phyloP scores from a whole-genome alignment of 768 basidiomycete species.

The Termitomyces sp. region DNA sequence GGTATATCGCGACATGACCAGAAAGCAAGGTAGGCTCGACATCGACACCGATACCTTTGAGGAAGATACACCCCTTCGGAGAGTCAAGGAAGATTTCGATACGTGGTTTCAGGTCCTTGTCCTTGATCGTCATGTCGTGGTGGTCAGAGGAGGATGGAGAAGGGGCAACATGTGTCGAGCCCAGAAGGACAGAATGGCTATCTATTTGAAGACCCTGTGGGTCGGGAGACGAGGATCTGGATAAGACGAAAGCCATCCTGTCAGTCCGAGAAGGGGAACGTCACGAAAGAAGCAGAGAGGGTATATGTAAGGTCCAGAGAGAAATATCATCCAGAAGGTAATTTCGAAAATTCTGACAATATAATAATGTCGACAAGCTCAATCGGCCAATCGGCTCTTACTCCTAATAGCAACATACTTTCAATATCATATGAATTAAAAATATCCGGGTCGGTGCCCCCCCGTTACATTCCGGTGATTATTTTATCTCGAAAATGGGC shows the following conservation, averaged over 20 bases:
- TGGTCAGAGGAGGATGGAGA: slow-evolving; percentile 5
- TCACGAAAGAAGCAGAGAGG: not conserved
- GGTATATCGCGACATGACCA: slow-evolving; percentile 75
- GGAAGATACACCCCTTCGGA: slow-evolving; percentile 46
- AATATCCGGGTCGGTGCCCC: not conserved
- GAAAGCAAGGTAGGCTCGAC: slow-evolving; percentile 78
- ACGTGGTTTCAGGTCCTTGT: slow-evolving; percentile 39
- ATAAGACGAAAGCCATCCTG: slow-evolving; percentile 19
- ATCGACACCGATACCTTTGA: slow-evolving; percentile 79
- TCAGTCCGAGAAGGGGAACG: not conserved
- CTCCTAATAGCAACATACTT: not conserved
- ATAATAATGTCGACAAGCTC: not conserved
- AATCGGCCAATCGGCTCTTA: not conserved
- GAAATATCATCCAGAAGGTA: not conserved
- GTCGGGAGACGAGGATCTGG: slow-evolving; percentile 15
- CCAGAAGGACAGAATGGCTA: not conserved
- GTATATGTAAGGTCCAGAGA: not conserved
- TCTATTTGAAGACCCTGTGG: slow-evolving; percentile 11
- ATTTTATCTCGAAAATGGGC: too few species aligned
- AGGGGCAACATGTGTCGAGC: not conserved
- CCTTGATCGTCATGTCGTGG: slow-evolving; percentile 33
- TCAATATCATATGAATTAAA: not conserved
- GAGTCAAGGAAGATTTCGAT: slow-evolving; percentile 77
- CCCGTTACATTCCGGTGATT: too few species aligned
- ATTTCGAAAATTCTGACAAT: not conserved